Base-by-base conservation (phyloP, 108 stramenopile genomes). In the Bacterosira constricta region DNA sequence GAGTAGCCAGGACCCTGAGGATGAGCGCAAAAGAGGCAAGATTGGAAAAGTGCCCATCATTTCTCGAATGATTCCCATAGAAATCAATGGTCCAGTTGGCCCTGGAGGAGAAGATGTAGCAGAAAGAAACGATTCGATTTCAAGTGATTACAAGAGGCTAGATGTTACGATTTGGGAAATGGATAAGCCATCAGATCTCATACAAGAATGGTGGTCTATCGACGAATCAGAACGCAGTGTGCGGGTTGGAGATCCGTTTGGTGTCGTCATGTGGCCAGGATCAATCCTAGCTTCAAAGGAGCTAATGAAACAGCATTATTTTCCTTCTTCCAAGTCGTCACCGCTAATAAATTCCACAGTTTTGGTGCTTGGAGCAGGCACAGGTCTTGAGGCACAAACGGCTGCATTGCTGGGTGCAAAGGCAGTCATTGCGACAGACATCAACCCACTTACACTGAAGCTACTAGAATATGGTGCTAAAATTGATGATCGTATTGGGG, bases 211-310 rank as follows among this genome's bases (percentile, higher is more conserved):
- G 71, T 90, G 88, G 90, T 57, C 80, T 29, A 50, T 66, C 23
- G 69, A 59, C 10, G 52, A 47, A 59, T 63, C 60, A 18, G 77
- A 72, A n/a, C 73, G 49, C 11, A 13, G 44, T 18, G 54, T 35
- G 23, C 35, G 67, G 41, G 27, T 83, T 46, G 75, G 88, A 30
- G 92, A 93, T 77, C 92, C 92, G 13, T 93, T 93, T 77, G 90
- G 92, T 36, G 60, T 89, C 10, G 83, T 93, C 35, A 77, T 86
- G 46, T 93, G 92, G 92, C 92, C 92, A 30, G 92, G 92, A 5
- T 80, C 85, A 26, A 85, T 93, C 26, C 35, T 85, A 38, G 92
- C 92, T n/a, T 76, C 83, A 1, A 79, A 69, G 55, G 92, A 89
- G 63, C 46, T 93, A 41, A 64, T 75, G 49, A 49, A 39, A 25